Evolutionary conservation across 2,329 filamentous ascomycete genomes (phyloP).

Genomic region (Exophiala xenobiotica): DNA sequence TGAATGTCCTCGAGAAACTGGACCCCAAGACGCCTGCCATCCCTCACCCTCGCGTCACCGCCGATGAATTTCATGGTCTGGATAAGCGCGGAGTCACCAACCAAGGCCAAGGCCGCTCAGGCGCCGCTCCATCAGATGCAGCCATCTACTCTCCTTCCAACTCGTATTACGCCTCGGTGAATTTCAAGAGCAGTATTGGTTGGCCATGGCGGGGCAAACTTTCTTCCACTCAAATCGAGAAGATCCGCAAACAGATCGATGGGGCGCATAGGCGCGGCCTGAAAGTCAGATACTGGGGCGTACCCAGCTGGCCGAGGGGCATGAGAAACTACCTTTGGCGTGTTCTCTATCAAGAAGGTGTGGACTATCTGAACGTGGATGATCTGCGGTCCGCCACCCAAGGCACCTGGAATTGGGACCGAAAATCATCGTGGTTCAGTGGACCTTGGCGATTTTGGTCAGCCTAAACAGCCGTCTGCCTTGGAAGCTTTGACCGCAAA

Average conservation of each 20-base stretch:
- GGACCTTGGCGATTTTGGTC: slow-evolving; percentile 36
- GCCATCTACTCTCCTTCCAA: slow-evolving; percentile 51
- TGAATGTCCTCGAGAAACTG: slow-evolving; percentile 39
- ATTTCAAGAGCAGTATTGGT: slow-evolving; percentile 50
- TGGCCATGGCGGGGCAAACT: slow-evolving; percentile 52
- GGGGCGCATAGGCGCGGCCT: slow-evolving; percentile 53
- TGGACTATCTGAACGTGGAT: slow-evolving; percentile 59
- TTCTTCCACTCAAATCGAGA: slow-evolving; percentile 42
- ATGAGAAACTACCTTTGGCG: slow-evolving; percentile 57
- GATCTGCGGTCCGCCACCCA: slow-evolving; percentile 52
- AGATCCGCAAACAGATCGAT: slow-evolving; percentile 52
- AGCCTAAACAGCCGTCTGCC: not conserved
- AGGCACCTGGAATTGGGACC: slow-evolving; percentile 47
- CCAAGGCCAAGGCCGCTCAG: slow-evolving; percentile 46
- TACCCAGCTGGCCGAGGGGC: slow-evolving; percentile 55
- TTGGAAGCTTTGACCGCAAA: not conserved
- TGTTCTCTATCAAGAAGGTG: slow-evolving; percentile 53
- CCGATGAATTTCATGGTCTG: slow-evolving; percentile 1
- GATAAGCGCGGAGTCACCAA: slow-evolving; percentile 23
- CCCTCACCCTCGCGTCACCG: not conserved
- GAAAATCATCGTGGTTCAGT: slow-evolving; percentile 25
- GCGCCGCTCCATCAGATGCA: slow-evolving; percentile 40
- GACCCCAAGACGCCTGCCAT: slow-evolving; percentile 3
- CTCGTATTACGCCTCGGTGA: slow-evolving; percentile 58
- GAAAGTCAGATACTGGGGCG: slow-evolving; percentile 58